Conservation (phyloP, 257 asterid genomes). For the Phtheirospermum japonicum region DNA sequence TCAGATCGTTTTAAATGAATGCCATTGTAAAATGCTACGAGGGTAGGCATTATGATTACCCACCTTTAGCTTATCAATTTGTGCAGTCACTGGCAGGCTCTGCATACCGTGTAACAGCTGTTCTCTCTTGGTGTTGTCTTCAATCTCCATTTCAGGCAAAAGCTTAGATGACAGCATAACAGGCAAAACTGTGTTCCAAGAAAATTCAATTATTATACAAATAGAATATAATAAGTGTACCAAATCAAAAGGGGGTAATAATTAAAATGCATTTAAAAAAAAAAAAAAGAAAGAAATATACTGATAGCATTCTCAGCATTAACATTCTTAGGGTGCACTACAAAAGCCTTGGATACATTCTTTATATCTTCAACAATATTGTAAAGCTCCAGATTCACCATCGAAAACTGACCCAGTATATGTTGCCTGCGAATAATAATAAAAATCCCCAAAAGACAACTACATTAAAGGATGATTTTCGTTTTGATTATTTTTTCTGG, state of each 20-base stretch:
- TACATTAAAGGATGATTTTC: not conserved
- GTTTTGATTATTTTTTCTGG: not conserved
- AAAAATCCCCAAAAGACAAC: constrained; percentile 14
- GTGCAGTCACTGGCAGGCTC: constrained; percentile 66
- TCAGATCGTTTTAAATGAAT: constrained; percentile 14
- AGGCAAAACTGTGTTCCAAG: constrained; percentile 70
- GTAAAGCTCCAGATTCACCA: constrained; percentile 94
- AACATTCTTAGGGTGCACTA: constrained; percentile 91
- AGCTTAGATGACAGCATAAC: constrained; percentile 96
- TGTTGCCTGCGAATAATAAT: constrained; percentile 66
- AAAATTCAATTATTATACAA: not conserved
- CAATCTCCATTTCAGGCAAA: constrained; percentile 95
- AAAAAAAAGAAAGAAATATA: constrained; percentile 33
- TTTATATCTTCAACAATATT: constrained; percentile 89
- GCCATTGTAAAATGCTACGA: not conserved
- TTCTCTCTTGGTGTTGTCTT: constrained; percentile 77
- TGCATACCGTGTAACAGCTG: constrained; percentile 88
- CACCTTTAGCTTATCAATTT: constrained; percentile 86
- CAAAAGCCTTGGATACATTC: constrained; percentile 94
- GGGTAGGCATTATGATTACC: constrained; percentile 10
- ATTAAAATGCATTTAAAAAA: not conserved
- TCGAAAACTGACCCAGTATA: constrained; percentile 81
- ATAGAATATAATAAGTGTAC: not conserved
- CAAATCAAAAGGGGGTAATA: constrained; percentile 1
- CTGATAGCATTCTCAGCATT: constrained; percentile 92